Conservation (phyloP, 169 alveolate species). For the Plasmodium yoelii region DNA sequence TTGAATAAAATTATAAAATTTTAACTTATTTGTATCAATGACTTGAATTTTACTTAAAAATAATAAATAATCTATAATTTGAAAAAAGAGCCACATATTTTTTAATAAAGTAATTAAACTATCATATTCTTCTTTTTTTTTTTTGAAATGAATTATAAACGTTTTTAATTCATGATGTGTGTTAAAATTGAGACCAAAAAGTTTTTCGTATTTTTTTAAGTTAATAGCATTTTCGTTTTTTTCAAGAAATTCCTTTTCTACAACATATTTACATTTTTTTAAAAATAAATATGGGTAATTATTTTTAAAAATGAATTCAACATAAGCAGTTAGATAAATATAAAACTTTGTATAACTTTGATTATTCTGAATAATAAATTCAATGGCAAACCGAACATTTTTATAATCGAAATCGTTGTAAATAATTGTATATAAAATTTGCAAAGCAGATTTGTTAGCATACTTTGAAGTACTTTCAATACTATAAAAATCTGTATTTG, state of each 20-base stretch:
- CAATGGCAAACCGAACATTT: conserved; percentile 15
- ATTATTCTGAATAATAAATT: conserved; percentile 12
- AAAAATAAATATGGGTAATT: conserved; percentile 24
- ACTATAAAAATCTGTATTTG: conserved; percentile 15
- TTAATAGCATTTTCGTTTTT: neutral
- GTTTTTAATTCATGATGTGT: conserved; percentile 13
- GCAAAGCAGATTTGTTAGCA: conserved; percentile 15
- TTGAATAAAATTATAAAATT: conserved; percentile 17
- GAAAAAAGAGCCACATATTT: conserved; percentile 52
- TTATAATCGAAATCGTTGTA: conserved; percentile 38
- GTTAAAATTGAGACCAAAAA: conserved; percentile 11
- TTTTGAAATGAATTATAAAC: conserved; percentile 12
- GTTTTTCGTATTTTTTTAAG: conserved; percentile 13
- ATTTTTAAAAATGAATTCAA: conserved; percentile 17
- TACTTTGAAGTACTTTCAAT: conserved; percentile 1
- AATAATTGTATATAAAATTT: conserved; percentile 25
- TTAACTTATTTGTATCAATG: conserved; percentile 25
- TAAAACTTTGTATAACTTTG: conserved; percentile 38
- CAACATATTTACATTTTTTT: conserved; percentile 5
- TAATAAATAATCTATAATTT: conserved; percentile 39
- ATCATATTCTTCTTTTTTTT: conserved; percentile 35
- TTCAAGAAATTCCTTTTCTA: neutral
- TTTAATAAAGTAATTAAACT: conserved; percentile 29
- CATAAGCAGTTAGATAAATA: conserved; percentile 48
- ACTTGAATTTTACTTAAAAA: conserved; percentile 17